Conservation (phyloP, 2,329 filamentous ascomycete species). For the Chlorencoelia australis region DNA sequence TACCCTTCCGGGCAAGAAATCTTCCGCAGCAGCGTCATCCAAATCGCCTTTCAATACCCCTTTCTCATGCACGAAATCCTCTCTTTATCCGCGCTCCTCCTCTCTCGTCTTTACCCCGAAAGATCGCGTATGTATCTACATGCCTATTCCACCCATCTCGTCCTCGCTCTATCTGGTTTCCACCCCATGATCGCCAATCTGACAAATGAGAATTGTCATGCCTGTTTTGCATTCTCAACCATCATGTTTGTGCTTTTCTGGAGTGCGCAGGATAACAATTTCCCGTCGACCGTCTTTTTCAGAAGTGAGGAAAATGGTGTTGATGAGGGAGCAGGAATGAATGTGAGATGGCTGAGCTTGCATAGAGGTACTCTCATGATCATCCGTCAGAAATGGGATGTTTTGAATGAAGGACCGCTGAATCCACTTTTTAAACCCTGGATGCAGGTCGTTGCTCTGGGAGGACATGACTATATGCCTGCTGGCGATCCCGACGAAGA, state of each 20-base stretch:
- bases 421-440: conserved; percentile 17
- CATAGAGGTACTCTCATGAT: conserved; percentile 25
- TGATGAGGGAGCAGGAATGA: too few species aligned
- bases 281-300: conserved; percentile 24
- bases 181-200: conserved; percentile 35
- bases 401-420: conserved; percentile 18
- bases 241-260: conserved; percentile 29
- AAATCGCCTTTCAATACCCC: conserved; percentile 19
- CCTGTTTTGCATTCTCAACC: conserved; percentile 26
- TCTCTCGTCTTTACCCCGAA: conserved; percentile 23
- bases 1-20: conserved; percentile 8
- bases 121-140: conserved; percentile 16
- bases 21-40: conserved; percentile 18
- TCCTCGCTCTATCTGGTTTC: conserved; percentile 25
- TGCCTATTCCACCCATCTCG: conserved; percentile 26
- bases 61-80: conserved; percentile 31
- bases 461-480: conserved; percentile 8
- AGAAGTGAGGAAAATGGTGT: too few species aligned
- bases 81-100: conserved; percentile 28
- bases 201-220: conserved; percentile 27
- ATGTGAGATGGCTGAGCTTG: conserved; percentile 25
- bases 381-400: conserved; percentile 12
- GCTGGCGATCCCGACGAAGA: conserved; percentile 12
- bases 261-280: conserved; percentile 16
- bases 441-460: conserved; percentile 12